phyloP scores from a whole-genome alignment of 179 eudicot species.

The Amaranthus tricolor region DNA sequence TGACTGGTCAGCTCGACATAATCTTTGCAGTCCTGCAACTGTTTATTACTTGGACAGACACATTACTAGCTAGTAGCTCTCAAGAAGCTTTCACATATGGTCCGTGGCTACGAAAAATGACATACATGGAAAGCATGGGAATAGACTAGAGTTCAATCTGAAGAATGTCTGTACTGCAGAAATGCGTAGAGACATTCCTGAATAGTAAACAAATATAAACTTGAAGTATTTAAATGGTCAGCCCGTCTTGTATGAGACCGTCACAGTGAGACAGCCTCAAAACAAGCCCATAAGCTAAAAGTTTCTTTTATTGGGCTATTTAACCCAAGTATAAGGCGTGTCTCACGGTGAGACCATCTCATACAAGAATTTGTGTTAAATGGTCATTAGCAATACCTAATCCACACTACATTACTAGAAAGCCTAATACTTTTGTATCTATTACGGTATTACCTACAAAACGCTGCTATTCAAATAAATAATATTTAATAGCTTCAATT shows the following conservation, averaged over 20 bases:
- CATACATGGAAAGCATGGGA: not conserved
- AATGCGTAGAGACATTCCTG: too few species aligned
- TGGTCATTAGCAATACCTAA: not conserved
- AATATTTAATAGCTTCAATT: too few species aligned
- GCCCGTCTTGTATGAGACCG: too few species aligned
- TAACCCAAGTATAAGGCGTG: too few species aligned
- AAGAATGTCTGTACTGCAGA: not conserved
- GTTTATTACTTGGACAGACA: not conserved
- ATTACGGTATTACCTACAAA: not conserved
- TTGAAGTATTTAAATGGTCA: too few species aligned
- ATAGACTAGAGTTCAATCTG: not conserved
- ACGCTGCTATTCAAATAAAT: not conserved
- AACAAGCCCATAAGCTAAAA: too few species aligned
- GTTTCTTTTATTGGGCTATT: too few species aligned
- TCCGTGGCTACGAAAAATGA: not conserved
- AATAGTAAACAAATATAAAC: too few species aligned
- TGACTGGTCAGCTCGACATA: slow-evolving; percentile 20
- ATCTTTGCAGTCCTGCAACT: not conserved
- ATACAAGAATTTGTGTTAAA: too few species aligned
- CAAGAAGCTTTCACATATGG: not conserved
- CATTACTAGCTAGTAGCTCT: not conserved
- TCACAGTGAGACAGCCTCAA: too few species aligned
- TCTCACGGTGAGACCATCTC: too few species aligned
- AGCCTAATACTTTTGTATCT: not conserved
- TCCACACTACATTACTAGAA: not conserved